A percentile compares a stretch with the other conserved stretches of the same genome.
Evolutionary conservation across 805 yeast species (phyloP).

Genomic region (Lipomyces mesembrius): DNA sequence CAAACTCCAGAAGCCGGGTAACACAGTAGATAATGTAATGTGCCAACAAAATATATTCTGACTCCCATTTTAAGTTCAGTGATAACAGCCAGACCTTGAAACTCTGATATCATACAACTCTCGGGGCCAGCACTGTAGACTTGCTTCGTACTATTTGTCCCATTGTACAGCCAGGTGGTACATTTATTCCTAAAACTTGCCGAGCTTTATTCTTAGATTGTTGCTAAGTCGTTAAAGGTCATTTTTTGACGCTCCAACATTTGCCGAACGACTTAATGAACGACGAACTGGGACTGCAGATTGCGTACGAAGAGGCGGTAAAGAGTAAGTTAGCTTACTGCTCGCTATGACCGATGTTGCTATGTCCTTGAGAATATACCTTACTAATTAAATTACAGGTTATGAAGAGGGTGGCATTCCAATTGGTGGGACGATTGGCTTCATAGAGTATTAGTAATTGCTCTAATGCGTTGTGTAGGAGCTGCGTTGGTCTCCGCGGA

Average conservation of each 20-base stretch:
- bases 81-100: neutral
- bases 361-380: neutral
- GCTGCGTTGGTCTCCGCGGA: slow-evolving; percentile 74
- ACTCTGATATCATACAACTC: neutral
- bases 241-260: neutral
- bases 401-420: slow-evolving; percentile 89
- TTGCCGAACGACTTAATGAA: slow-evolving; percentile 17
- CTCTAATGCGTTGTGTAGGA: slow-evolving; percentile 47
- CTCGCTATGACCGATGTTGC: neutral
- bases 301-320: slow-evolving; percentile 37
- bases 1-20: neutral
- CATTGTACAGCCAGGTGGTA: too few species aligned
- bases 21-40: neutral
- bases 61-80: neutral
- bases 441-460: slow-evolving; percentile 22
- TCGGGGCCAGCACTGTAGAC: too few species aligned
- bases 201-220: neutral
- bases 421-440: slow-evolving; percentile 51
- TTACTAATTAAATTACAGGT: slow-evolving; percentile 48
- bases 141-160: too few species aligned
- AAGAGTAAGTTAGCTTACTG: slow-evolving; percentile 24
- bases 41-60: neutral
- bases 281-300: slow-evolving; percentile 33
- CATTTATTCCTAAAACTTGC: too few species aligned
- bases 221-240: neutral